These are phyloP conservation scores for Moniliella sp. DNA, from an alignment of 1,284 basidiomycete species.

Conservation along the genomic window DNA sequence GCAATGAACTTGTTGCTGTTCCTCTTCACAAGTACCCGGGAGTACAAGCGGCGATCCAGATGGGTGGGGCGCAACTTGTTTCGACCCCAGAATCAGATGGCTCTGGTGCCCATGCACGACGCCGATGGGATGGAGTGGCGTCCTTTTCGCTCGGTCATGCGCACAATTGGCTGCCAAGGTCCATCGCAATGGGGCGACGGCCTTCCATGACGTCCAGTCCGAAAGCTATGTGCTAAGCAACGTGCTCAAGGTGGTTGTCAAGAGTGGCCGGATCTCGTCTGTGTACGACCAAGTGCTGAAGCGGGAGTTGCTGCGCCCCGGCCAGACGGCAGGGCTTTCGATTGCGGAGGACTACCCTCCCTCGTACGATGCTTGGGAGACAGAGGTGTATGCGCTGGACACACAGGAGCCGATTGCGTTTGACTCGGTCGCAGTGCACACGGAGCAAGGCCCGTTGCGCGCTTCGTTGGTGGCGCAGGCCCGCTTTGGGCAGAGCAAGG, in stretches of 20 bases:
- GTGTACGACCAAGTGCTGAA: conserved; percentile 12
- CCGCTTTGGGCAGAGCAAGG: conserved; percentile 55
- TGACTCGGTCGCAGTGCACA: conserved; percentile 47
- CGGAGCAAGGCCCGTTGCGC: conserved; percentile 35
- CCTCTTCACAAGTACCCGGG: too few relatives aligned
- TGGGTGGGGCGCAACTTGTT: too few relatives aligned
- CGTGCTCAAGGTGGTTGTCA: conserved; percentile 10
- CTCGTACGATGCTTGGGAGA: conserved; percentile 44
- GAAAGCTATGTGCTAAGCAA: conserved; percentile 15
- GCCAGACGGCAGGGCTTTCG: conserved; percentile 16
- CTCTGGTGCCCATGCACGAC: too few relatives aligned
- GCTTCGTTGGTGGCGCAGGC: conserved; percentile 53
- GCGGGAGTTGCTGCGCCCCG: conserved; percentile 15
- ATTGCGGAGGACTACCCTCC: conserved; percentile 25
- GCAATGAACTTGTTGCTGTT: not conserved
- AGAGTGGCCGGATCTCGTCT: conserved; percentile 18
- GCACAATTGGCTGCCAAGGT: too few relatives aligned
- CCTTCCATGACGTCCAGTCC: too few relatives aligned
- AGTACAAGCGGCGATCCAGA: too few relatives aligned
- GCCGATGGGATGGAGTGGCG: too few relatives aligned
- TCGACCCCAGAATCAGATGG: too few relatives aligned
- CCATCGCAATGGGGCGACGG: too few relatives aligned
- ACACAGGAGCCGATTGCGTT: conserved; percentile 56
- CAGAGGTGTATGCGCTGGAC: conserved; percentile 83
- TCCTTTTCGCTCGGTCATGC: too few relatives aligned